Percentiles rank a stretch among this genome's conserved stretches.
phyloP scores from a whole-genome alignment of 257 asterid species.

The Solanum sitiens region DNA sequence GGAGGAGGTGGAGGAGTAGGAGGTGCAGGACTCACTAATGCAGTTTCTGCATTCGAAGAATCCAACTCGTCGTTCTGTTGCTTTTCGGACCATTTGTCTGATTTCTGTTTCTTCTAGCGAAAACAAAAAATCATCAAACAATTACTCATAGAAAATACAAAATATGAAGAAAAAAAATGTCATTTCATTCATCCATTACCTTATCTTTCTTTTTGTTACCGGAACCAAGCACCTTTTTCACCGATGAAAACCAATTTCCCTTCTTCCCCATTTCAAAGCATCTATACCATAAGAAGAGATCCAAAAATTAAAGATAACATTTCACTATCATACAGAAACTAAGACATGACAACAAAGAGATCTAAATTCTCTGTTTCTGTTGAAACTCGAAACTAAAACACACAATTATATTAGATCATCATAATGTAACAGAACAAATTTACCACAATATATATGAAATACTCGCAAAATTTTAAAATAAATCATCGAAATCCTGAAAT shows the following conservation, averaged over 20 bases:
- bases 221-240: slow-evolving; percentile 45
- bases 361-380: neutral
- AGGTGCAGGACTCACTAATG: slow-evolving; percentile 8
- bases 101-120: slow-evolving; percentile 29
- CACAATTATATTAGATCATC: neutral
- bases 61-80: slow-evolving; percentile 26
- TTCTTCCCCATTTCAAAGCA: slow-evolving; percentile 56
- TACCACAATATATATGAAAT: too few species aligned
- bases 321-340: neutral
- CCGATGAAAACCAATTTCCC: slow-evolving; percentile 44
- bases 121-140: neutral
- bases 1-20: slow-evolving; percentile 5
- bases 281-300: neutral
- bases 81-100: slow-evolving; percentile 45
- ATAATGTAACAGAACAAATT: neutral
- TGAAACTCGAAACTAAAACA: neutral
- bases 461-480: neutral
- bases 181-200: slow-evolving; percentile 15
- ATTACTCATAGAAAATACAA: neutral
- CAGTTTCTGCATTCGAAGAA: slow-evolving; percentile 18
- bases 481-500: neutral
- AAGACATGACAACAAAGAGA: neutral
- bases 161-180: neutral
- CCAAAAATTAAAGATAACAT: neutral
- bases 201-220: slow-evolving; percentile 34